Evolutionary conservation across 2,329 filamentous ascomycete species (phyloP).

Genomic region (Colletotrichum godetiae): DNA sequence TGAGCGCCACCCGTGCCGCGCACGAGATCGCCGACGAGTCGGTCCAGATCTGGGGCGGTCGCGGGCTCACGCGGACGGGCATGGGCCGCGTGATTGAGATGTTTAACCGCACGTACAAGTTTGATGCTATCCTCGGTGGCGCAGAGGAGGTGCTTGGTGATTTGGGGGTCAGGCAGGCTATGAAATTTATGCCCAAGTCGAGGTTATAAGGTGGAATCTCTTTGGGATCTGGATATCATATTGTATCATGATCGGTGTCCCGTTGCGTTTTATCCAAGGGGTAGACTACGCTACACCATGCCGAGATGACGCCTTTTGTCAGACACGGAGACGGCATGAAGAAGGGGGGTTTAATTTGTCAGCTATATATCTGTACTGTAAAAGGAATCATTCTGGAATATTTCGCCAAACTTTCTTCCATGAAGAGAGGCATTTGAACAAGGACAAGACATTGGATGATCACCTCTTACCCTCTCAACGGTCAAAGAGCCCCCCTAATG

Average conservation of each 20-base stretch:
- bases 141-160: constrained; percentile 87
- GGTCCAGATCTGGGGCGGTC: constrained; percentile 87
- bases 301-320: no score
- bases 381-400: background rate
- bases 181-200: constrained; percentile 86
- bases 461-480: no score
- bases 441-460: background rate
- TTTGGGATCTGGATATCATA: no score
- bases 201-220: constrained; percentile 68
- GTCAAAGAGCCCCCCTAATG: no score
- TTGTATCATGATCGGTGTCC: no score
- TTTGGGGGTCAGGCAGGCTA: constrained; percentile 84
- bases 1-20: constrained; percentile 78
- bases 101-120: constrained; percentile 88
- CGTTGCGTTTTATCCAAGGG: no score
- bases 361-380: background rate
- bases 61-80: constrained; percentile 81
- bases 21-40: constrained; percentile 88
- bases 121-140: constrained; percentile 81
- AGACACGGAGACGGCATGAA: background rate
- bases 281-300: background rate
- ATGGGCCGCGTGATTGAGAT: constrained; percentile 88
- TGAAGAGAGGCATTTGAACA: background rate
- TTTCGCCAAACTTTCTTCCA: background rate
- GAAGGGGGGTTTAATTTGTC: background rate